Evolutionary conservation across 208 protist species (phyloP), one percentile per base, ranked within the genome.

Genomic region (Acanthamoeba divionensis): DNA sequence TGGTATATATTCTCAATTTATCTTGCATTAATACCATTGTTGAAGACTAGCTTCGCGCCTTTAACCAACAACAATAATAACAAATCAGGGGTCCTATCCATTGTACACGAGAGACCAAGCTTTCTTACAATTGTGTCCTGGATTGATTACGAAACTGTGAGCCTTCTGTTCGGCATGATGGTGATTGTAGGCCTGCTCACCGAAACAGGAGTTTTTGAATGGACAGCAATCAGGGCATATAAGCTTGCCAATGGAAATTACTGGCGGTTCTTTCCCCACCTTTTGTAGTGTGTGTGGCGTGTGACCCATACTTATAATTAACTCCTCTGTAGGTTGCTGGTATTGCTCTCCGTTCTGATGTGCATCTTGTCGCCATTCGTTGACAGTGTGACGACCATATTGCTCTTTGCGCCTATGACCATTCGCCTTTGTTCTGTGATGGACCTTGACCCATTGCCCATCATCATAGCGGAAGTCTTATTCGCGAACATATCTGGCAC

Each of bases 321-420:
- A 3, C 26, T 26, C 12, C 38, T 12, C 3, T n/a, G 26, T 48
- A 79, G 69, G 36, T 79, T 95, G 26, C 45, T 92, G 10, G 44
- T 91, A 21, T 31, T 95, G 48, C 71, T 95, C 13, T 85, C 52
- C 75, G 3, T 63, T 55, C 66, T 85, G 50, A 85, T 65, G 50
- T 38, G 26, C 55, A 3, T 94, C 18, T 38, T 94, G 13, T 95
- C 92, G n/a, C 93, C 93, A 44, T 96, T 96, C 50, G 52, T 97
- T n/a, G 95, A 97, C 92, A 97, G 95, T 82, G 93, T 96, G 33
- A 97, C 95, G 13, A 94, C 93, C 44, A 95, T 96, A 33, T 85
- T 97, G 26, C 90, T 96, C 4, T 77, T 96, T 8, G 63, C 73
- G 1, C 95, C 95, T 21, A 93, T 96, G 13, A 96, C 93, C 33